Percentiles rank a stretch among this genome's conserved stretches.
phyloP scores from a whole-genome alignment of 768 basidiomycete species.

The Dictyophora rubrovolvata region DNA sequence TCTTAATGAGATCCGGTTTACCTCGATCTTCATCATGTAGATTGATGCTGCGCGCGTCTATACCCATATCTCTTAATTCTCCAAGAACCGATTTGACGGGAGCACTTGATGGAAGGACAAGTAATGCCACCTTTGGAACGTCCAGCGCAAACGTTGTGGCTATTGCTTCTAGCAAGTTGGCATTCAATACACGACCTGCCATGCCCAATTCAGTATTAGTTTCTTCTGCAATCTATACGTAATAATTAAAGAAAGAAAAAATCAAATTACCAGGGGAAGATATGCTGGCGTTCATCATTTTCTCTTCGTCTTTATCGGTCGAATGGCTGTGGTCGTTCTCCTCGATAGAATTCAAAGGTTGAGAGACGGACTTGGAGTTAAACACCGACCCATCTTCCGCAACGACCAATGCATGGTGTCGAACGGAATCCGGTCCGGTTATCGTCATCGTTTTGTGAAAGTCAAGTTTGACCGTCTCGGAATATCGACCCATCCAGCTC shows the following conservation, averaged over 20 bases:
- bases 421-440: conserved; percentile 9
- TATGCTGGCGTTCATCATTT: not conserved
- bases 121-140: conserved; percentile 53
- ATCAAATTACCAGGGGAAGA: not conserved
- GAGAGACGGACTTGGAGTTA: conserved; percentile 15
- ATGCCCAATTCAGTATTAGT: not conserved
- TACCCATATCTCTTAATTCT: conserved; percentile 54
- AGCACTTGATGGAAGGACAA: conserved; percentile 56
- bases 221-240: not conserved
- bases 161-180: conserved; percentile 52
- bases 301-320: not conserved
- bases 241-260: not conserved
- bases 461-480: conserved; percentile 4
- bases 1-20: conserved; percentile 30
- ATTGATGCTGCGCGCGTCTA: conserved; percentile 56
- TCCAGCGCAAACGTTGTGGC: conserved; percentile 64
- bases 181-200: conserved; percentile 25
- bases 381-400: conserved; percentile 32
- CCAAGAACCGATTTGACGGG: conserved; percentile 53
- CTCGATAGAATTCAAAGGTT: conserved; percentile 15
- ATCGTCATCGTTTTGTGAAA: not conserved
- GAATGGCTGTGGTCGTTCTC: conserved; percentile 3
- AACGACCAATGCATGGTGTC: conserved; percentile 44
- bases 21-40: conserved; percentile 35
- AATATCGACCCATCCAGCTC: conserved; percentile 40